A percentile compares a stretch with the other conserved stretches of the same genome.
These are phyloP conservation scores for Otatea glauca DNA, from an alignment of 176 grass and related monocot species.

Conservation along the genomic window DNA sequence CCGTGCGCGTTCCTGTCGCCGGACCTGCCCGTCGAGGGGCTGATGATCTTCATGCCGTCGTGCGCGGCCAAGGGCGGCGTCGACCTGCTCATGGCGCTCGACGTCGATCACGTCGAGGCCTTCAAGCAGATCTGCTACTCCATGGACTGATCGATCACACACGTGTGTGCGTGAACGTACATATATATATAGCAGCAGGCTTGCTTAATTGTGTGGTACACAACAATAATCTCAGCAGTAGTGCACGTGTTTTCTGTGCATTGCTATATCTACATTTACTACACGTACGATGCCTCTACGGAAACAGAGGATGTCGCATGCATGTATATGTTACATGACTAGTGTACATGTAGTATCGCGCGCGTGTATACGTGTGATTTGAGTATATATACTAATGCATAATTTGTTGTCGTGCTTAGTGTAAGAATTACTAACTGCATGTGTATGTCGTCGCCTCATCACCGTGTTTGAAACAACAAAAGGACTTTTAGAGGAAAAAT, in stretches of 20 bases:
- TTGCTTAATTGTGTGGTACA: neutral
- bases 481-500: too few relatives aligned
- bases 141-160: slow-evolving; percentile 15
- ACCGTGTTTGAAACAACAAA: too few relatives aligned
- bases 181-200: neutral
- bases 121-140: slow-evolving; percentile 54
- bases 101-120: neutral
- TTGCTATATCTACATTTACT: neutral
- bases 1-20: too few relatives aligned
- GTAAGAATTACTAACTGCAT: too few relatives aligned
- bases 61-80: slow-evolving; percentile 42
- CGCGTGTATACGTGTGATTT: neutral
- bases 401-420: neutral
- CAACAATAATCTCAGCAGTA: neutral
- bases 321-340: neutral
- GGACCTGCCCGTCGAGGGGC: slow-evolving; percentile 41
- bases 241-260: neutral
- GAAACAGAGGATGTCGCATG: neutral
- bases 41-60: slow-evolving; percentile 41
- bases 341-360: neutral
- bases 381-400: neutral
- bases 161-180: neutral
- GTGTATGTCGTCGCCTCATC: too few relatives aligned
- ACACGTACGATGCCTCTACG: neutral
- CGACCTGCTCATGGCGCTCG: slow-evolving; percentile 33